Conservation (phyloP, 352 stramenopile genomes). For the Pythium angustatum region DNA sequence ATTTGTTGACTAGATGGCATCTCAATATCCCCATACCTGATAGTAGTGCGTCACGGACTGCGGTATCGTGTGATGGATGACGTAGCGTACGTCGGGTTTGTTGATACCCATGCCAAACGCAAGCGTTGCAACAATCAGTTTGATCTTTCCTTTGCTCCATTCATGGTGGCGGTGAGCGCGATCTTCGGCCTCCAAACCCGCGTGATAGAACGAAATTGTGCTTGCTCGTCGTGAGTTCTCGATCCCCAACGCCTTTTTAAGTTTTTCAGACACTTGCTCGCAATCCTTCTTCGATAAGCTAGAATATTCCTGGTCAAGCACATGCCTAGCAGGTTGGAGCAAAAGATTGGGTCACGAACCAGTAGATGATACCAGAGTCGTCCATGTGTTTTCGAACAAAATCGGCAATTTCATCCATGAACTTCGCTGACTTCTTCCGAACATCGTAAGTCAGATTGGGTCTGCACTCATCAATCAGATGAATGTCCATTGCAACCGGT, state of each 20-base stretch:
- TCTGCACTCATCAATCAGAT: slow-evolving; percentile 31
- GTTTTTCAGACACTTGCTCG: slow-evolving; percentile 75
- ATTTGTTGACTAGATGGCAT: background rate
- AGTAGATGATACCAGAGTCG: slow-evolving; percentile 90
- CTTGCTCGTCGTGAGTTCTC: slow-evolving; percentile 64
- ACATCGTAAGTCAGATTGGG: slow-evolving; percentile 86
- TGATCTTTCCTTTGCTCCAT: slow-evolving; percentile 90
- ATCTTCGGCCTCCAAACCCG: slow-evolving; percentile 72
- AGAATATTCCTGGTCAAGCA: too few species aligned
- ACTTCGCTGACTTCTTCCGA: slow-evolving; percentile 76
- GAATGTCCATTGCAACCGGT: too few species aligned
- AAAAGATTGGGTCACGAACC: slow-evolving; percentile 39
- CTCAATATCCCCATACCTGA: slow-evolving; percentile 49
- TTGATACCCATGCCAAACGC: slow-evolving; percentile 91
- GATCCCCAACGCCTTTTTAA: slow-evolving; percentile 79
- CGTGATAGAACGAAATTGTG: slow-evolving; percentile 86
- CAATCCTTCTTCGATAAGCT: slow-evolving; percentile 90
- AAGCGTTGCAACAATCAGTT: slow-evolving; percentile 87
- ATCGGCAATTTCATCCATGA: slow-evolving; percentile 77
- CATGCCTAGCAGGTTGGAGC: too few species aligned
- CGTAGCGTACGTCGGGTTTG: slow-evolving; percentile 87
- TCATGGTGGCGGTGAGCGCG: slow-evolving; percentile 79
- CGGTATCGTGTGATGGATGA: slow-evolving; percentile 88
- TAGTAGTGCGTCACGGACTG: slow-evolving; percentile 91
- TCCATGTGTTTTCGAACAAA: slow-evolving; percentile 82